Evolutionary conservation across 2,329 filamentous ascomycete species (phyloP), one percentile per base, ranked within the genome.

Genomic region (Fusarium clavum): DNA sequence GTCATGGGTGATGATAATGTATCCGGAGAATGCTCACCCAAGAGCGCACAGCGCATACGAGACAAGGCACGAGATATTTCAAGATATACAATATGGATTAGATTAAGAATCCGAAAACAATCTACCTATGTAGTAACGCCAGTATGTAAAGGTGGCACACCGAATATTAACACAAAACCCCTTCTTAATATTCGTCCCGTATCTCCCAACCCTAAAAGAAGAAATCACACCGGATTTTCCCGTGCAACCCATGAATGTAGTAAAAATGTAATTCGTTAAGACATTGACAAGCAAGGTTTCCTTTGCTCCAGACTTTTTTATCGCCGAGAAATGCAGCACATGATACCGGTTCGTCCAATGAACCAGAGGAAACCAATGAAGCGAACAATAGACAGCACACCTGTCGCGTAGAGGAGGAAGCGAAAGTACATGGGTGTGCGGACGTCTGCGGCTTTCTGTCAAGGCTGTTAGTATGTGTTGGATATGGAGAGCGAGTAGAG

Each of bases 331-430:
- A 74, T 64, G 53, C 72, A 74, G 45, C 72, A 74, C 72, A 74
- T 74, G 29, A 74, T 74, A n/a, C 72, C 53, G 27, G 72, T 74
- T 57, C 61, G 62, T 38, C 72, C 72, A 30, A 74, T 64, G 60
- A 70, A 74, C 72, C 72, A 74, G 32, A 74, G 64, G 61, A 74
- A 74, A 24, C 72, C 72, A 11, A 64, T 55, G 45, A 74, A 74
- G n/a, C 72, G 72, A 22, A 74, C 47, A 32, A 74, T 56, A 12
- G 72, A 73, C 30, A 74, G 70, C 24, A 69, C 69, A 57, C 69
- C 72, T 45, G 72, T 74, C 43, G 72, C 45, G 56, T 74, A 74
- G 2, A 74, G 72, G 25, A 74, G 67, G 18, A 69, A 54, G 43
- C 69, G 61, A 62, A 74, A 74, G 46, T 73, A 74, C 29, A 64